Evolutionary conservation across 148 eudicot species (phyloP).

Genomic region (Fagopyrum homotropicum): DNA sequence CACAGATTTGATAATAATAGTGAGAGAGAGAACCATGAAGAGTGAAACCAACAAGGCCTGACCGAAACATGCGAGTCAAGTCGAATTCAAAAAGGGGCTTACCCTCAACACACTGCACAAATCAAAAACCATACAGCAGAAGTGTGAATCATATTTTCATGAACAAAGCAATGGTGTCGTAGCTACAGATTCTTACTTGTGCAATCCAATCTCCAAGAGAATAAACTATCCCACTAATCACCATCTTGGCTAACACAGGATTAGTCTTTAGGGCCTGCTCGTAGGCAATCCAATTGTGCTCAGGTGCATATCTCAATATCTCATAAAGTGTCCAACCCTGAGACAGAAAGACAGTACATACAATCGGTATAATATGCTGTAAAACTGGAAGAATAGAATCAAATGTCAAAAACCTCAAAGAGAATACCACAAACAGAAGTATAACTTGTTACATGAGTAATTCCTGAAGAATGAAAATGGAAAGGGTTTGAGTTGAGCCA

Average conservation of each 20-base stretch:
- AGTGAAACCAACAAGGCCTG: constrained; percentile 65
- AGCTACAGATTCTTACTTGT: constrained; percentile 29
- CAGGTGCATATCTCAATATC: constrained; percentile 52
- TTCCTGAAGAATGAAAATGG: not conserved
- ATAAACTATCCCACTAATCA: constrained; percentile 53
- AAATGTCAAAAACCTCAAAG: not conserved
- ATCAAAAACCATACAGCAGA: not conserved
- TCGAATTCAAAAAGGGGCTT: constrained; percentile 65
- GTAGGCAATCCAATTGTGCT: constrained; percentile 57
- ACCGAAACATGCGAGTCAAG: constrained; percentile 53
- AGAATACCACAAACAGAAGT: not conserved
- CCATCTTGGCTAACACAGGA: constrained; percentile 55
- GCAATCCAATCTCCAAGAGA: constrained; percentile 62
- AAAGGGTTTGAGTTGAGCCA: constrained; percentile 15
- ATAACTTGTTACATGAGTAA: not conserved
- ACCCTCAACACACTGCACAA: constrained; percentile 59
- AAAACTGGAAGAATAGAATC: not conserved
- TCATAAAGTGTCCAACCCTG: constrained; percentile 63
- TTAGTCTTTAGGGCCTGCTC: constrained; percentile 50
- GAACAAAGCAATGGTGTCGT: not conserved
- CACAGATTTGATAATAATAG: constrained; percentile 64
- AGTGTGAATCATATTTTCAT: not conserved
- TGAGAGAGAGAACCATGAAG: constrained; percentile 75
- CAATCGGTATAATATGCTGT: not conserved
- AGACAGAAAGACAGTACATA: not conserved